A percentile compares a stretch with the other conserved stretches of the same genome.
phyloP scores from a whole-genome alignment of 352 stramenopile genomes.

The Globisporangium rhizosaccharum region DNA sequence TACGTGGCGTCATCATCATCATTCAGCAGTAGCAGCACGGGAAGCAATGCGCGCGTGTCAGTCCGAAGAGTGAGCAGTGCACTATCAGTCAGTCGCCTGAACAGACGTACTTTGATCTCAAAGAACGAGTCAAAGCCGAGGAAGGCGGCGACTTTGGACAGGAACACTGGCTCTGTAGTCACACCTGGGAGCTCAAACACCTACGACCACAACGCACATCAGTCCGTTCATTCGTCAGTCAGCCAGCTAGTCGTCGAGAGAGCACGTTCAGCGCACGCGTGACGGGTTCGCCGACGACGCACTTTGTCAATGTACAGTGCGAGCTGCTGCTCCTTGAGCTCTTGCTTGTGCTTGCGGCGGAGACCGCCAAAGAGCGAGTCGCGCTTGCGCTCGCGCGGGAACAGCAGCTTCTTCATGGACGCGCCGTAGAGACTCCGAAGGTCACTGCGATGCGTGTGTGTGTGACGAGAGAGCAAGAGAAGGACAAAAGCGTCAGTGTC shows the following conservation, averaged over 20 bases:
- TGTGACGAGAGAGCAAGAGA: not conserved
- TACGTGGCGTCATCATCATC: too few relatives aligned
- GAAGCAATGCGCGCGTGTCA: not conserved
- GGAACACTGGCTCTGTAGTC: constrained; percentile 27
- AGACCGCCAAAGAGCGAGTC: constrained; percentile 68
- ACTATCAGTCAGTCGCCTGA: too few relatives aligned
- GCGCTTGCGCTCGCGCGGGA: constrained; percentile 64
- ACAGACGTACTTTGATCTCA: constrained; percentile 41
- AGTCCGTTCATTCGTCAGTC: too few relatives aligned
- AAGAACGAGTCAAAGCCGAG: constrained; percentile 68
- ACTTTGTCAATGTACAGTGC: constrained; percentile 66
- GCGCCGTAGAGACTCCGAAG: constrained; percentile 39
- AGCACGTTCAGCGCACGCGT: not conserved
- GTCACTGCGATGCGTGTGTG: constrained; percentile 25
- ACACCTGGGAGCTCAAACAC: constrained; percentile 49
- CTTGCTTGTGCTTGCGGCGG: constrained; percentile 61
- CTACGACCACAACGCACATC: constrained; percentile 17
- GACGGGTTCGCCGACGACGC: not conserved
- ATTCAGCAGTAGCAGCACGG: too few relatives aligned
- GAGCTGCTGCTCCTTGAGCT: constrained; percentile 68
- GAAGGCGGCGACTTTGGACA: constrained; percentile 47
- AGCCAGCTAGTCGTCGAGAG: not conserved
- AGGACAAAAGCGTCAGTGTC: constrained; percentile 2
- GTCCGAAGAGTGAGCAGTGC: not conserved
- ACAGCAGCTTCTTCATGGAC: constrained; percentile 52